Evolutionary conservation across 495 filamentous ascomycete species (phyloP).

Genomic region (Emericellopsis terricola): DNA sequence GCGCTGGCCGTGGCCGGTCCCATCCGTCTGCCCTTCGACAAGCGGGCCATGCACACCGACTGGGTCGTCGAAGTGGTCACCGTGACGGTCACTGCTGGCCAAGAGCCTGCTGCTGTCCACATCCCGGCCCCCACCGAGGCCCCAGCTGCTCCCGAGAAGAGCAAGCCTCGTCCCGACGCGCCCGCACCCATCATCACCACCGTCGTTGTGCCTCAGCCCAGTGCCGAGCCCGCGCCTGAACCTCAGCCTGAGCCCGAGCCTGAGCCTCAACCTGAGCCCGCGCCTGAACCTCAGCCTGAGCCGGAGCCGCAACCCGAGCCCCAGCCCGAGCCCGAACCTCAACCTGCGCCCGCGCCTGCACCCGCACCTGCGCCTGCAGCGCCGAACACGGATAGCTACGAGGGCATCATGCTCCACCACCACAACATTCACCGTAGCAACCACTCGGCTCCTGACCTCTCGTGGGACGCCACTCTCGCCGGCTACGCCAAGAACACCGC

Average conservation of each 20-base stretch:
- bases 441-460: constrained; percentile 49
- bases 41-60: constrained; percentile 35
- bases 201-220: constrained; percentile 4
- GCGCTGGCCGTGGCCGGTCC: constrained; percentile 42
- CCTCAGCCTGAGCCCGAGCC: constrained; percentile 4
- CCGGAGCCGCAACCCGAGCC: constrained; percentile 3
- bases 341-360: constrained; percentile 8
- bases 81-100: constrained; percentile 29
- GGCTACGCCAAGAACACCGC: constrained; percentile 34
- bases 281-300: constrained; percentile 2
- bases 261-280: constrained; percentile 1
- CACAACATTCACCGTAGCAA: constrained; percentile 81
- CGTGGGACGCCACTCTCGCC: constrained; percentile 44
- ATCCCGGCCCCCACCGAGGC: constrained; percentile 10
- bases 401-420: constrained; percentile 31
- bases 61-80: constrained; percentile 41
- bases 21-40: constrained; percentile 32
- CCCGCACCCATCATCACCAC: constrained; percentile 6
- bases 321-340: neutral
- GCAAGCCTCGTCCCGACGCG: constrained; percentile 2
- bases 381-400: constrained; percentile 11
- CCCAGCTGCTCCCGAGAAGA: constrained; percentile 3
- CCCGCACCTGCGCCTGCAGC: constrained; percentile 7
- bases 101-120: constrained; percentile 14
- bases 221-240: constrained; percentile 4